Conservation (phyloP, 345 rosid genomes). For the Eucalyptus sp. region DNA sequence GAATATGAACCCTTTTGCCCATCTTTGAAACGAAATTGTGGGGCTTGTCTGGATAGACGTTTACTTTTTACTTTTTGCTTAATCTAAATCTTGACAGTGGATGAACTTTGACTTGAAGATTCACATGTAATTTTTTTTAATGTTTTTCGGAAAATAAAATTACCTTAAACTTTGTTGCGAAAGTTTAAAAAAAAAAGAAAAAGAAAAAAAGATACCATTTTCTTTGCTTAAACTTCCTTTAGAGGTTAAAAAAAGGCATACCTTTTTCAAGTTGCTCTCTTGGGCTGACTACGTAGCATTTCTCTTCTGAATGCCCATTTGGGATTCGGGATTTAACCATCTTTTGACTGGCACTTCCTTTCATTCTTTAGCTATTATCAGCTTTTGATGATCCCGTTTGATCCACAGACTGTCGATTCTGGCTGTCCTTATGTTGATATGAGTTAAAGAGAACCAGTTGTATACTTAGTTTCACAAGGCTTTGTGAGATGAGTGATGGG, state of each 20-base stretch:
- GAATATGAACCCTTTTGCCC: neutral
- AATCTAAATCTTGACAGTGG: neutral
- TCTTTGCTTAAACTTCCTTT: neutral
- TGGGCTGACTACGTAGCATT: neutral
- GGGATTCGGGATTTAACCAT: neutral
- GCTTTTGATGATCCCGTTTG: neutral
- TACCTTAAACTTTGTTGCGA: neutral
- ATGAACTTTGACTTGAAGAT: neutral
- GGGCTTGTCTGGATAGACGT: neutral
- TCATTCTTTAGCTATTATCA: neutral
- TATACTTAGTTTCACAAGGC: neutral
- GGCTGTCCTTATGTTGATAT: neutral
- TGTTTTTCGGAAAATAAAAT: neutral
- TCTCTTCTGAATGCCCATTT: neutral
- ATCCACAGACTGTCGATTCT: neutral
- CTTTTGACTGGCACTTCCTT: neutral
- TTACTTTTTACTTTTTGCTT: neutral
- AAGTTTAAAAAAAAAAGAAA: neutral
- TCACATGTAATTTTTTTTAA: neutral
- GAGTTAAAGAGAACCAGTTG: neutral
- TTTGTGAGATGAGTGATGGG: neutral
- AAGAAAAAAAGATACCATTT: neutral
- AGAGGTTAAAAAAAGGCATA: neutral
- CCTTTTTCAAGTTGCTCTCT: neutral
- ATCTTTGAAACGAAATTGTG: neutral